Conservation (phyloP, 345 rosid genomes). For the Euphorbia pulcherrima region DNA sequence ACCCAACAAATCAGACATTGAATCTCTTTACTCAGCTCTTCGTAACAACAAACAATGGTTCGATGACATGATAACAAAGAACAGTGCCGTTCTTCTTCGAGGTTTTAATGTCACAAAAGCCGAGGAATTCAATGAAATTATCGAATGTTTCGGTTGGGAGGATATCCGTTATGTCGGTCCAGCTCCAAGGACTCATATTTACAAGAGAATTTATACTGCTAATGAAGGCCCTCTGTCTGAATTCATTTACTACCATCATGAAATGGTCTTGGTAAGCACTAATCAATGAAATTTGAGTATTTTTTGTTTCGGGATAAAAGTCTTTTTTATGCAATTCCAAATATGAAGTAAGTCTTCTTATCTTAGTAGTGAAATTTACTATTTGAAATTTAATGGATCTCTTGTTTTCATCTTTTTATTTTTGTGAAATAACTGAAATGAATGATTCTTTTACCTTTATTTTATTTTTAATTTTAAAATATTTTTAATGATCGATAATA, state of each 20-base stretch:
- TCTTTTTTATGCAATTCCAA: too few relatives aligned
- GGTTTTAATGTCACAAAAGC: conserved; percentile 51
- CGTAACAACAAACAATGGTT: conserved; percentile 52
- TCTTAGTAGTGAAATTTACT: too few relatives aligned
- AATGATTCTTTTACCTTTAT: neutral
- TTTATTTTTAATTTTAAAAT: neutral
- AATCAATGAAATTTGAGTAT: too few relatives aligned
- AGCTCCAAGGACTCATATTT: conserved; percentile 49
- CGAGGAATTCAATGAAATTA: conserved; percentile 48
- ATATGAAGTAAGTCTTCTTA: too few relatives aligned
- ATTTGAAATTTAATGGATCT: too few relatives aligned
- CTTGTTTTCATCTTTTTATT: too few relatives aligned
- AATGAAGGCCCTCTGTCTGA: conserved; percentile 71
- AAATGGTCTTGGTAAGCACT: conserved; percentile 53
- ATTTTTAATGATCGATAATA: too few relatives aligned
- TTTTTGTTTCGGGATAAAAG: too few relatives aligned
- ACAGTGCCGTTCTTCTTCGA: conserved; percentile 56
- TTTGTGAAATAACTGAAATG: too few relatives aligned
- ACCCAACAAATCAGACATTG: conserved; percentile 23
- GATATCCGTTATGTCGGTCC: conserved; percentile 57
- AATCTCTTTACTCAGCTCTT: conserved; percentile 33
- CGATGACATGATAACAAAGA: conserved; percentile 50
- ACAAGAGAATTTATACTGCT: conserved; percentile 65
- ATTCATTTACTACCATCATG: conserved; percentile 65
- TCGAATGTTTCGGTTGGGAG: conserved; percentile 56